phyloP scores from a whole-genome alignment of 2,329 filamentous ascomycete species.

The Fusarium sarcochroum region DNA sequence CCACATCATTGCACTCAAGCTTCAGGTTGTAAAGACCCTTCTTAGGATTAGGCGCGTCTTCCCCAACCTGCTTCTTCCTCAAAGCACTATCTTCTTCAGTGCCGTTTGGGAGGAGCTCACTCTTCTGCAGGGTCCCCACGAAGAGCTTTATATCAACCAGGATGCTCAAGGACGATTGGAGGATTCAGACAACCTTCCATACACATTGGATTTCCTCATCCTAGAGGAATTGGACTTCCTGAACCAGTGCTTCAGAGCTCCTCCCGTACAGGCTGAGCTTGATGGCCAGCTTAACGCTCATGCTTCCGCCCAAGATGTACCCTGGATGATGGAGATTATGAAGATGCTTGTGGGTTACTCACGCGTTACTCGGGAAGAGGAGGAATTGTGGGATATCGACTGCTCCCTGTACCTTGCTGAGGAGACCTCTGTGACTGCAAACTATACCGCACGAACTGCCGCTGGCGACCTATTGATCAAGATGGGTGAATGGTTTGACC shows the following conservation, averaged over 20 bases:
- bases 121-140: conserved; percentile 79
- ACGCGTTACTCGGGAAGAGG: conserved; percentile 92
- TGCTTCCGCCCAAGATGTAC: conserved; percentile 72
- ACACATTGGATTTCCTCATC: conserved; percentile 93
- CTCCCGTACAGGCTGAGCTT: conserved; percentile 91
- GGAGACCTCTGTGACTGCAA: conserved; percentile 93
- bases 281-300: conserved; percentile 79
- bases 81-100: conserved; percentile 86
- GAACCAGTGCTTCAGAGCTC: conserved; percentile 89
- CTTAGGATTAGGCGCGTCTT: conserved; percentile 91
- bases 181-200: conserved; percentile 91
- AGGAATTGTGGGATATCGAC: conserved; percentile 96
- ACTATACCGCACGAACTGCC: conserved; percentile 94
- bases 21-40: conserved; percentile 94
- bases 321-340: conserved; percentile 91
- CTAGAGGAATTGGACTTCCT: conserved; percentile 96
- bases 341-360: conserved; percentile 87
- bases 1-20: conserved; percentile 86
- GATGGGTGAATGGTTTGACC: conserved; percentile 88
- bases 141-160: conserved; percentile 86
- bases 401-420: conserved; percentile 96
- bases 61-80: conserved; percentile 82
- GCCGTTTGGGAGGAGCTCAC: conserved; percentile 91
- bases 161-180: conserved; percentile 90
- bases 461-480: conserved; percentile 94